Conservation (phyloP, 176 grass and related monocot species). For the Thalia dealbata region DNA sequence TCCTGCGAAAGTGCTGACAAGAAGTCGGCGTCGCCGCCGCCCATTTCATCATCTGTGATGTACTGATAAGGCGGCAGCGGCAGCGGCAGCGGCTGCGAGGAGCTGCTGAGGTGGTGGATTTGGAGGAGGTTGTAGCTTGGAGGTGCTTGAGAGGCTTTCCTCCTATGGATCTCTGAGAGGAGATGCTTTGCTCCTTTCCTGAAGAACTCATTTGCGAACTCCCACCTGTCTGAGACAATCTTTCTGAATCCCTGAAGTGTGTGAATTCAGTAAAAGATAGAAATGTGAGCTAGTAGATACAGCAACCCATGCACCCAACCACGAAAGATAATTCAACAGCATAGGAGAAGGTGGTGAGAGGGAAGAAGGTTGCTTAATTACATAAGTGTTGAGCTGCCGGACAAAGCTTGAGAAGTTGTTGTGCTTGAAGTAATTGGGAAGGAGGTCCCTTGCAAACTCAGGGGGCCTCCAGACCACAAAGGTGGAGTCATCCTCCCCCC, state of each 20-base stretch:
- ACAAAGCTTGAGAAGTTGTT: constrained; percentile 99
- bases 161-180: constrained; percentile 75
- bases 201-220: constrained; percentile 96
- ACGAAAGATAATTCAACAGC: too few species aligned
- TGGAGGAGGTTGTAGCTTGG: constrained; percentile 10
- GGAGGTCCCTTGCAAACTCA: constrained; percentile 80
- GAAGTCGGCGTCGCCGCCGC: constrained; percentile 23
- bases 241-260: constrained; percentile 84
- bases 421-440: constrained; percentile 99
- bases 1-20: constrained; percentile 76
- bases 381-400: constrained; percentile 98
- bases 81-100: too few species aligned
- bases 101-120: constrained; percentile 24
- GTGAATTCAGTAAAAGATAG: background rate
- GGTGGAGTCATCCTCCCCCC: constrained; percentile 75
- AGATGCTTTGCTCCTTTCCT: constrained; percentile 85
- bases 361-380: constrained; percentile 8
- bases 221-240: constrained; percentile 88
- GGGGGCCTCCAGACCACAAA: constrained; percentile 94
- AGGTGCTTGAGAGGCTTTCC: constrained; percentile 52
- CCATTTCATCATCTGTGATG: constrained; percentile 21
- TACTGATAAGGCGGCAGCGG: constrained; percentile 30
- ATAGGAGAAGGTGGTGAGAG: background rate
- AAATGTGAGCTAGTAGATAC: background rate
- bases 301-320: background rate